A percentile compares a stretch with the other conserved stretches of the same genome.
These are phyloP conservation scores for Phaeosphaeria sp. DNA, from an alignment of 2,329 filamentous ascomycete genomes.

Conservation along the genomic window DNA sequence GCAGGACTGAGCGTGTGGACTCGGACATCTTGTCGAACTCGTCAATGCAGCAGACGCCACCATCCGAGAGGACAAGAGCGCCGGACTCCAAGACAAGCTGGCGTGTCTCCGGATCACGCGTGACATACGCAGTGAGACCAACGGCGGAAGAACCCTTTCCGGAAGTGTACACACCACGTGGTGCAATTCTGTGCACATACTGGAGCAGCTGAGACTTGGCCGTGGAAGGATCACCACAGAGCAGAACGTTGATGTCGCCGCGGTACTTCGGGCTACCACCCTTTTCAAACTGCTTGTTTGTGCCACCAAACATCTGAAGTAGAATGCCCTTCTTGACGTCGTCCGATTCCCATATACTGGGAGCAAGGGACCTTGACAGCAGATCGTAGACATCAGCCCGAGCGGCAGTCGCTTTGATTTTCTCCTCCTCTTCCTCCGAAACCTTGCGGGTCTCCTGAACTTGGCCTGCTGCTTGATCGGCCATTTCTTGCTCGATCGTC, in stretches of 20 bases:
- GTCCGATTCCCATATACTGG: slow-evolving; percentile 96
- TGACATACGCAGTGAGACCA: slow-evolving; percentile 79
- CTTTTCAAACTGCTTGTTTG: slow-evolving; percentile 97
- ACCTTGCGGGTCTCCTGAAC: slow-evolving; percentile 86
- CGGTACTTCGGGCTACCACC: slow-evolving; percentile 94
- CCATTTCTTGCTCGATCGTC: slow-evolving; percentile 83
- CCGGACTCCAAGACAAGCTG: slow-evolving; percentile 78
- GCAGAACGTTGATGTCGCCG: slow-evolving; percentile 95
- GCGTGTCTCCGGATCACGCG: slow-evolving; percentile 74
- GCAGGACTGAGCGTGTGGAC: slow-evolving; percentile 73
- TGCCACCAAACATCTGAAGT: slow-evolving; percentile 94
- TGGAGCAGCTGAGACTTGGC: slow-evolving; percentile 93
- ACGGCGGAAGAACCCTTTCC: slow-evolving; percentile 79
- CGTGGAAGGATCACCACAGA: slow-evolving; percentile 96
- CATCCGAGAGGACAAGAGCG: slow-evolving; percentile 75
- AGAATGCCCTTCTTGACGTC: slow-evolving; percentile 99
- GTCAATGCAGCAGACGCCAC: slow-evolving; percentile 79
- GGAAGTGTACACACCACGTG: slow-evolving; percentile 80
- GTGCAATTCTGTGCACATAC: slow-evolving; percentile 97
- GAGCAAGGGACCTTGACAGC: slow-evolving; percentile 86
- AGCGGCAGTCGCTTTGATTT: slow-evolving; percentile 80
- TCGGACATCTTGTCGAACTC: slow-evolving; percentile 85
- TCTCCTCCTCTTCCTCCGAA: slow-evolving; percentile 83
- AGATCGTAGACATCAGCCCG: slow-evolving; percentile 92
- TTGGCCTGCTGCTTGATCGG: slow-evolving; percentile 72